phyloP scores from a whole-genome alignment of 106 monocot genomes.

The Dendrobium catenatum region DNA sequence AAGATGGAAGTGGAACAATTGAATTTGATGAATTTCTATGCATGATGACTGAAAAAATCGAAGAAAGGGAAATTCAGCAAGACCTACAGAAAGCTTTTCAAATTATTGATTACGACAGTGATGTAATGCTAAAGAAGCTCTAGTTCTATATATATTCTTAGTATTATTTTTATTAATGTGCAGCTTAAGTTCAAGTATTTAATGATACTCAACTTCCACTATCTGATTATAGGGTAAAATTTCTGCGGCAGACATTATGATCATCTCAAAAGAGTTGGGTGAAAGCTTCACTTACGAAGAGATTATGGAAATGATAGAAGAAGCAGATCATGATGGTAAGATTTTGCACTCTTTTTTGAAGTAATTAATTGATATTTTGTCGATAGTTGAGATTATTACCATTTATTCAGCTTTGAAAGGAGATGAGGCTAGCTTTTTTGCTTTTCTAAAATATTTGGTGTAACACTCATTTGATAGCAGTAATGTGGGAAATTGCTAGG shows the following conservation, averaged over 20 bases:
- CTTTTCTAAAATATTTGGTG: not conserved
- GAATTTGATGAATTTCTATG: constrained; percentile 81
- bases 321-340: constrained; percentile 69
- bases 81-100: constrained; percentile 79
- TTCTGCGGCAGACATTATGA: constrained; percentile 62
- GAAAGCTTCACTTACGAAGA: constrained; percentile 57
- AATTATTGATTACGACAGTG: constrained; percentile 75
- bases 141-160: not conserved
- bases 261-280: constrained; percentile 66
- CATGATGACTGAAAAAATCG: constrained; percentile 95
- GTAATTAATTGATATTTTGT: not conserved
- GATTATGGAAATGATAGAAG: constrained; percentile 76
- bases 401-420: not conserved
- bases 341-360: not conserved
- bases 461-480: no score
- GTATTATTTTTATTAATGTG: not conserved
- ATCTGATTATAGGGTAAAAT: constrained; percentile 59
- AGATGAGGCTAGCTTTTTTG: not conserved
- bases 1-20: constrained; percentile 81
- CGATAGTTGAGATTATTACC: not conserved
- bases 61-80: constrained; percentile 73
- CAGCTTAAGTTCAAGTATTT: not conserved
- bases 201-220: not conserved
- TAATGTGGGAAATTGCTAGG: no score
- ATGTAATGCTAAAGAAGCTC: constrained; percentile 31